Conservation (phyloP, 345 rosid species). For the Populus euphratica region DNA sequence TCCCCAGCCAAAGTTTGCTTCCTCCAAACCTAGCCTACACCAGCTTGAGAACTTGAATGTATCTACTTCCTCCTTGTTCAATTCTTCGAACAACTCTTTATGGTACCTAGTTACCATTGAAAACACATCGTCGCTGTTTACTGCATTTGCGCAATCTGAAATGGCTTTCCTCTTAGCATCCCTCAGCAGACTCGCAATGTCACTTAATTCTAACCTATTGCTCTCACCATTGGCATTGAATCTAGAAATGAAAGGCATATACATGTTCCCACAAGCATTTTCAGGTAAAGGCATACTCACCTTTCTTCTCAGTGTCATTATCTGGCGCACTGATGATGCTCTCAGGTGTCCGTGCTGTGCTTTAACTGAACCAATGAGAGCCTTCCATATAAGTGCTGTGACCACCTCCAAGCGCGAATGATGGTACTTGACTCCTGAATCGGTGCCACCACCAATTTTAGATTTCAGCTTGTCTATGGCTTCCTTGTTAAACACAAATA, state of each 20-base stretch:
- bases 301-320: not conserved
- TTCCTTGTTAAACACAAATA: not conserved
- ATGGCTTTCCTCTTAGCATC: not conserved
- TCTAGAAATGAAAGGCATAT: not conserved
- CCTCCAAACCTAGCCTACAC: not conserved
- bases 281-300: not conserved
- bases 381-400: not conserved
- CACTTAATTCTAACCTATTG: not conserved
- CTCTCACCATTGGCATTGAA: not conserved
- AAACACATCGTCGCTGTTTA: not conserved
- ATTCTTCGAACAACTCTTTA: not conserved
- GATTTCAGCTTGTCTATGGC: not conserved
- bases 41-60: not conserved
- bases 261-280: not conserved
- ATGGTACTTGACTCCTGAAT: not conserved
- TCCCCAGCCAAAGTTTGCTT: not conserved
- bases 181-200: not conserved
- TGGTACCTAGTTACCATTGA: not conserved
- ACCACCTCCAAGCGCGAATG: not conserved
- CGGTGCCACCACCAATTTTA: not conserved
- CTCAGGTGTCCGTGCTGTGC: not conserved
- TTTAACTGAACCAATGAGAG: not conserved
- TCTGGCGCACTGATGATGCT: not conserved
- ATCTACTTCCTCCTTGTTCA: not conserved
- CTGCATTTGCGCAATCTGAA: not conserved